Conservation (phyloP, 1,284 basidiomycete species). For the Ganoderma boninense region DNA sequence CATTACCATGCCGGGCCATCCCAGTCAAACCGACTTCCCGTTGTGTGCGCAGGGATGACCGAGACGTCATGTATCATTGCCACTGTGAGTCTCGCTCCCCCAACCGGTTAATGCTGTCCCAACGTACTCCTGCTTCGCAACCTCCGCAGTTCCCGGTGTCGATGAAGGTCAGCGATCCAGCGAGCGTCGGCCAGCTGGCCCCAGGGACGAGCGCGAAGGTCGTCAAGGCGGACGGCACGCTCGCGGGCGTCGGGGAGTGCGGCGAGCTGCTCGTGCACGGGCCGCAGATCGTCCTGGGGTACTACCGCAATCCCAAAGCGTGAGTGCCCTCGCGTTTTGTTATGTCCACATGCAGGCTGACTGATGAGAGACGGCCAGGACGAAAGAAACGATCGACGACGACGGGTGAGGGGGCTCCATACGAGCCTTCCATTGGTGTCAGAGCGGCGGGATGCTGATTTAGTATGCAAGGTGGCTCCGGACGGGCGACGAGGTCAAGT, state of each 20-base stretch:
- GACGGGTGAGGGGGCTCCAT: conserved; percentile 39
- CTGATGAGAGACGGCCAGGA: conserved; percentile 43
- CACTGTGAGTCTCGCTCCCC: neutral
- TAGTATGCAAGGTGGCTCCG: conserved; percentile 62
- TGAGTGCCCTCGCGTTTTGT: conserved; percentile 45
- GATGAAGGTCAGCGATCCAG: conserved; percentile 37
- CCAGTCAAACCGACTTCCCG: neutral
- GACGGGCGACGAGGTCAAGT: conserved; percentile 73
- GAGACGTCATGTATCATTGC: conserved; percentile 36
- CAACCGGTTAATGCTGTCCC: neutral
- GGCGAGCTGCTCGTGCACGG: conserved; percentile 71
- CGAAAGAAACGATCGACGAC: conserved; percentile 63
- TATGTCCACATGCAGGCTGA: neutral
- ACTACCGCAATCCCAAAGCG: conserved; percentile 64
- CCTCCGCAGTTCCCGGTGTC: conserved; percentile 42
- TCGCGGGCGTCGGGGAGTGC: conserved; percentile 68
- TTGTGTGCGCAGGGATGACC: conserved; percentile 47
- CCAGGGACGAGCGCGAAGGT: conserved; percentile 53
- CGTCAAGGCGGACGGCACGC: conserved; percentile 66
- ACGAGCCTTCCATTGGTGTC: too few relatives aligned
- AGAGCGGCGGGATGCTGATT: too few relatives aligned
- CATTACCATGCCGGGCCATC: neutral
- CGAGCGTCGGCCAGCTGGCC: conserved; percentile 49
- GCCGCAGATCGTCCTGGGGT: conserved; percentile 65
- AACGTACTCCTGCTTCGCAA: neutral